phyloP scores from a whole-genome alignment of 2,329 filamentous ascomycete species.

The Didymella arachidicola region DNA sequence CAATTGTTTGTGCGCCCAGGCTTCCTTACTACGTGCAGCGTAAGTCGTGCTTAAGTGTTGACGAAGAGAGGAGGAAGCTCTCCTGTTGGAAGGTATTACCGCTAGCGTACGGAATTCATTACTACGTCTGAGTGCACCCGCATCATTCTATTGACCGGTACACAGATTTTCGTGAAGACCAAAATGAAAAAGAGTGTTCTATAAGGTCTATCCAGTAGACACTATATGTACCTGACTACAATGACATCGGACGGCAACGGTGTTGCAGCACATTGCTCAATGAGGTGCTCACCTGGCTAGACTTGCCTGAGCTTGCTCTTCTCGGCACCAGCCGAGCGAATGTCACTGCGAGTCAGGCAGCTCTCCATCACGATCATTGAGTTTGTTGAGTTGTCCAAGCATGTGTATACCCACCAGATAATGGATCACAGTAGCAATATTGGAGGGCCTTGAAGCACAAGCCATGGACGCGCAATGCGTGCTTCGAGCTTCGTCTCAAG shows the following conservation, averaged over 20 bases:
- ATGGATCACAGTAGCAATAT: conserved; percentile 2
- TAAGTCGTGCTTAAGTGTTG: conserved; percentile 3
- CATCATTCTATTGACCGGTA: neutral
- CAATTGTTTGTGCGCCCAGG: neutral
- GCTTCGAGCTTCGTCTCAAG: conserved; percentile 7
- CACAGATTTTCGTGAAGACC: no score
- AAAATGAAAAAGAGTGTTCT: no score
- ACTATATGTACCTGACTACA: neutral
- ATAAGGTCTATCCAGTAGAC: no score
- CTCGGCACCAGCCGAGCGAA: neutral
- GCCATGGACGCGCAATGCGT: conserved; percentile 3
- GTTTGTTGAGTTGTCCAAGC: conserved; percentile 8
- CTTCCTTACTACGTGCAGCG: conserved; percentile 9
- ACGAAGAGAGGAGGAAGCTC: neutral
- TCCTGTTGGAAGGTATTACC: conserved; percentile 3
- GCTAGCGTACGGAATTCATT: conserved; percentile 5
- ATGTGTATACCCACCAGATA: neutral
- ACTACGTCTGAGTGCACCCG: neutral
- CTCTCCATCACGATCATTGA: neutral
- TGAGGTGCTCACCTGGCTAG: conserved; percentile 1
- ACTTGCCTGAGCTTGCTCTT: neutral
- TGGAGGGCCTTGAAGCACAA: conserved; percentile 10
- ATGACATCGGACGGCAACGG: neutral
- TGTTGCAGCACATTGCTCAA: neutral
- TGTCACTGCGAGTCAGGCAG: neutral